Percentiles rank a stretch among this genome's conserved stretches.
Evolutionary conservation across 306 rosid genomes (phyloP).

Genomic region (Trifolium subterraneum): DNA sequence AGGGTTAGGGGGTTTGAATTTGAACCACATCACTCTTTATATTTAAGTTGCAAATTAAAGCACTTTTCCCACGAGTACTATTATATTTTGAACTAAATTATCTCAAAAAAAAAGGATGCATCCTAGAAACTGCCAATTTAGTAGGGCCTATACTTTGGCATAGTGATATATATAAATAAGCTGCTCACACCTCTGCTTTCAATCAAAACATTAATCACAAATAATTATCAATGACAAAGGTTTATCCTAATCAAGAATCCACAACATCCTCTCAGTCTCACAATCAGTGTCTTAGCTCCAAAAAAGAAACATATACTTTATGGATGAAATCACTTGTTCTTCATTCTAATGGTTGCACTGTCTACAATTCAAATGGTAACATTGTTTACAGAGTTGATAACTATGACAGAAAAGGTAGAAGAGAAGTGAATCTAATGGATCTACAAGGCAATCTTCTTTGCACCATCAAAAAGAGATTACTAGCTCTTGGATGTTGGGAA

Average conservation of each 20-base stretch:
- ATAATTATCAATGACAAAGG: slow-evolving; percentile 42
- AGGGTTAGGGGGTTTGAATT: not conserved
- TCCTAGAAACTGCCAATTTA: slow-evolving; percentile 29
- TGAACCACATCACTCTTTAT: not conserved
- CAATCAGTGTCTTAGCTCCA: slow-evolving; percentile 1
- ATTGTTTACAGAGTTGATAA: slow-evolving; percentile 83
- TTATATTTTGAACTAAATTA: slow-evolving; percentile 12
- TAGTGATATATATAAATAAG: slow-evolving; percentile 41
- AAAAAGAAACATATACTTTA: slow-evolving; percentile 68
- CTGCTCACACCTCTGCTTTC: not conserved
- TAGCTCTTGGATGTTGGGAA: slow-evolving; percentile 76
- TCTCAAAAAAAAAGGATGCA: slow-evolving; percentile 31
- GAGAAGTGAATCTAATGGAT: slow-evolving; percentile 87
- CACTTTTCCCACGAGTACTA: slow-evolving; percentile 29
- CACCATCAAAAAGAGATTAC: slow-evolving; percentile 63
- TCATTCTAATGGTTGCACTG: slow-evolving; percentile 88
- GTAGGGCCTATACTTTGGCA: slow-evolving; percentile 3
- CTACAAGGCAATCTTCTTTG: slow-evolving; percentile 65
- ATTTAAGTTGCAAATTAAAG: not conserved
- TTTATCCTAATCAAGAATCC: slow-evolving; percentile 48
- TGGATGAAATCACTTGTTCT: slow-evolving; percentile 92
- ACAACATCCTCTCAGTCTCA: slow-evolving; percentile 26
- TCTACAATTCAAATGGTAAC: slow-evolving; percentile 68
- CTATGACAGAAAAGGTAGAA: slow-evolving; percentile 67
- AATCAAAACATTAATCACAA: slow-evolving; percentile 1